Evolutionary conservation across 768 basidiomycete genomes (phyloP), one percentile per base, ranked within the genome.

Genomic region (Suillus variegatus): DNA sequence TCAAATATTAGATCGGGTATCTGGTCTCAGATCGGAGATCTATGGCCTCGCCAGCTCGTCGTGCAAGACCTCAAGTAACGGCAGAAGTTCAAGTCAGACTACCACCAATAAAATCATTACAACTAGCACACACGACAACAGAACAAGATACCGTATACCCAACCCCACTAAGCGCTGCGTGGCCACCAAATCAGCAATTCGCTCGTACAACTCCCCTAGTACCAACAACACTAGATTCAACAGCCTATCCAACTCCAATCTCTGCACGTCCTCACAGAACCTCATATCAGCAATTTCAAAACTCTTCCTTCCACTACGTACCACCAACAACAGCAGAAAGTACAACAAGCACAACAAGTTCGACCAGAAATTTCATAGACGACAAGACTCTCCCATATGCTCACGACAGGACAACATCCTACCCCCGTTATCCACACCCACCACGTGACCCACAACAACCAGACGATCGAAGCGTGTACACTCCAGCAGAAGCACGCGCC

Each of bases 21-120:
- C 56, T 40, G 38, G 56, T 25, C 7, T 22, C 25, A 58, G 57
- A 58, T 58, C 57, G 86, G 83, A 84, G 85, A 87, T 28, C 51
- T 16, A 52, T 52, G 51, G 51, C 51, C 51, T 52, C 51, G 16
- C 51, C 51, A 52, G 51, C 51, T 52, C 51, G 51, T 52, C 51
- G 51, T 52, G 16, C 51, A 52, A 28, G 51, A 32, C 51, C 51
- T 32, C 51, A 52, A 32, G 38, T 63, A 8, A 35, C 32, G 2
- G 52, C 28, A 10, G 51, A 54, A 36, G 22, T 28, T 16, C 58
- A 54, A 38, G 36, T 63, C 36, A 38, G 61, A 40, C 28, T 61
- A 6, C 47, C 63, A 18, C 28, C 65, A 44, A 38, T 74, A 73
- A 57, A 73, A 67, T n/a, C 75, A 74, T 10, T 61, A 62, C 12